Evolutionary conservation across 768 basidiomycete species (phyloP), one percentile per base, ranked within the genome.

Genomic region (Leccinellum albellum): DNA sequence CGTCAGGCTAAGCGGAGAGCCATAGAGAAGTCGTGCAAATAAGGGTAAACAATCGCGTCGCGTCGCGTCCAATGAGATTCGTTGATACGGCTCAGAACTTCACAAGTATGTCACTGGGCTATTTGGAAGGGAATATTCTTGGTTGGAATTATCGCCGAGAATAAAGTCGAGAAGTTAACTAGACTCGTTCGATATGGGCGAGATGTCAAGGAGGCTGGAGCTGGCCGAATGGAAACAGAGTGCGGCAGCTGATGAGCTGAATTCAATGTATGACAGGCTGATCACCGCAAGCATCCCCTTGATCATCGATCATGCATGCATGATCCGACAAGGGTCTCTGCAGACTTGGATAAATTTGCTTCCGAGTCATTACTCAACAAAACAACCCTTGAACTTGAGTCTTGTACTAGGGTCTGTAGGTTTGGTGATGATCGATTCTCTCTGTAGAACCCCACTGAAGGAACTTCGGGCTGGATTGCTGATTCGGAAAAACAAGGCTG

Each of bases 41-140:
- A 73, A 51, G 1, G 2, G 48, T 56, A 72, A 72, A 69, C 60
- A 69, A 28, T 59, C 70, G 70, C 70, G 70, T 62, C 70, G 70
- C 70, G 72, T 55, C 56, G 21, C 20, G 45, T 40, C 62, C 62
- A 61, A 64, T 63, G 33, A 64, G 23, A 50, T 48, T 37, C 23
- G 45, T 53, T n/a, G 40, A 6, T 20, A 21, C 4, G n/a, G n/a
- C n/a, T n/a, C n/a, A n/a, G n/a, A n/a, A n/a, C n/a, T n/a, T n/a
- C n/a, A n/a, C n/a, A n/a, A n/a, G 2, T 35, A 15, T 17, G 33
- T 7, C 7, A 32, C 14, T 21, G 31, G 14, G 31, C 49, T 10
- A 24, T 37, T 24, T 17, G 9, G 26, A 28, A 1, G 13, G 24
- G 17, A 0, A 26, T n/a, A 26, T 32, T n/a, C 32, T 33, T 51